Percentiles rank a stretch among this genome's conserved stretches.
Conservation (phyloP, 2,329 filamentous ascomycete genomes). For the Juglanconis juglandina region DNA sequence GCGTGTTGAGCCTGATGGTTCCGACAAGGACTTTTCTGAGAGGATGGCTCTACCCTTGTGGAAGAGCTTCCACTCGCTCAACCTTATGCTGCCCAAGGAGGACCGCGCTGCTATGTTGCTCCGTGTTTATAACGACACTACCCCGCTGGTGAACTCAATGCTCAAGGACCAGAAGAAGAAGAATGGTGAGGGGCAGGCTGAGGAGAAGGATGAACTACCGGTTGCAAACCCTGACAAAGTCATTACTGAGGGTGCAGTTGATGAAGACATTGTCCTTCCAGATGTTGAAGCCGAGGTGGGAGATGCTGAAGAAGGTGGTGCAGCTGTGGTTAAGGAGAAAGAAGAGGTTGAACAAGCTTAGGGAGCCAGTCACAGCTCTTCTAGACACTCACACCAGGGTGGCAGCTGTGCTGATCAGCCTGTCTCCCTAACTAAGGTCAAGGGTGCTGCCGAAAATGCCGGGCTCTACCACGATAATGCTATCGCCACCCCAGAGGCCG, state of each 20-base stretch:
- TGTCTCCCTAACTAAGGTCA: background rate
- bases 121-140: conserved; percentile 84
- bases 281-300: background rate
- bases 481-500: too few species aligned
- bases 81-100: conserved; percentile 98
- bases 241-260: background rate
- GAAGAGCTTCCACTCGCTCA: conserved; percentile 87
- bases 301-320: background rate
- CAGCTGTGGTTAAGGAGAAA: conserved; percentile 7
- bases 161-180: conserved; percentile 47
- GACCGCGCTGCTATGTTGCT: conserved; percentile 90
- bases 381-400: background rate
- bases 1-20: conserved; percentile 71
- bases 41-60: conserved; percentile 87
- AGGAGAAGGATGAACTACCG: conserved; percentile 30
- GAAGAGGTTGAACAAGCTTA: background rate
- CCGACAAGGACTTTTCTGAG: conserved; percentile 61
- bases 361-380: background rate
- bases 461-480: background rate
- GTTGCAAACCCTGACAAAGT: conserved; percentile 6
- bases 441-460: background rate
- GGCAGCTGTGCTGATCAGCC: background rate
- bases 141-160: conserved; percentile 72
- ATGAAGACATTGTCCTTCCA: background rate
- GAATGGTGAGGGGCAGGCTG: conserved; percentile 25